Base-by-base conservation (phyloP, 768 basidiomycete species). In the Tylopilus rubrobrunneus region DNA sequence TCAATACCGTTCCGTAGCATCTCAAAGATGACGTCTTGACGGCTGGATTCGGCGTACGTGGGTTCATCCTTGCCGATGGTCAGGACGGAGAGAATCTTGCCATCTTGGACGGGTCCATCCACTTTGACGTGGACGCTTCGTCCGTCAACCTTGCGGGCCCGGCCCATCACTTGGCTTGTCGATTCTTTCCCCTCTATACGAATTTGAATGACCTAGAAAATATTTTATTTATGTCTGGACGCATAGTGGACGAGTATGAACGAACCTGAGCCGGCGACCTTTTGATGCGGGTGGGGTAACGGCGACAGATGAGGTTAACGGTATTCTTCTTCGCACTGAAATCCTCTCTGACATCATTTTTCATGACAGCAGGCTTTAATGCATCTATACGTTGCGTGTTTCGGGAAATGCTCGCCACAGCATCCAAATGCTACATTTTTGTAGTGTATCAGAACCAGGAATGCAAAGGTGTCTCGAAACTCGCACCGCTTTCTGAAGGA, bases 11-110 rank as follows among this genome's bases (percentile, higher is more conserved):
- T 10, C 28, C 69, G 67, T 10, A 75, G 29, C 0, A 57, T 50
- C 7, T 29, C 2, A 39, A 67, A 65, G 12, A 73, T 53, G 41
- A 69, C 33, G 7, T 19, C 45, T 15, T 60, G 56, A 5, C 71
- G 67, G 19, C 17, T 4, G 3, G 58, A 48, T 50, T 88, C 85
- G 4, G 87, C 85, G 17, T 58, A 70, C 2, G 86, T 89, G 0
- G 76, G 78, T 28, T 70, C 72, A 49, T 78, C 83, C 28, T 74
- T 77, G 3, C 84, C 86, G 41, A 78, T 68, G 4, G 84, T 78
- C 9, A 66, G 76, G 40, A 88, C 72, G 4, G 67, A 65, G 17
- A 61, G 15, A 45, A 69, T 54, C 25, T 47, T 58, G 15, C 52
- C 41, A 2, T 53, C 56, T 31, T 42, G n/a, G 19, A 73, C 21